These are phyloP conservation scores for Xanthoconium separans DNA, from an alignment of 1,284 basidiomycete genomes.

Conservation along the genomic window DNA sequence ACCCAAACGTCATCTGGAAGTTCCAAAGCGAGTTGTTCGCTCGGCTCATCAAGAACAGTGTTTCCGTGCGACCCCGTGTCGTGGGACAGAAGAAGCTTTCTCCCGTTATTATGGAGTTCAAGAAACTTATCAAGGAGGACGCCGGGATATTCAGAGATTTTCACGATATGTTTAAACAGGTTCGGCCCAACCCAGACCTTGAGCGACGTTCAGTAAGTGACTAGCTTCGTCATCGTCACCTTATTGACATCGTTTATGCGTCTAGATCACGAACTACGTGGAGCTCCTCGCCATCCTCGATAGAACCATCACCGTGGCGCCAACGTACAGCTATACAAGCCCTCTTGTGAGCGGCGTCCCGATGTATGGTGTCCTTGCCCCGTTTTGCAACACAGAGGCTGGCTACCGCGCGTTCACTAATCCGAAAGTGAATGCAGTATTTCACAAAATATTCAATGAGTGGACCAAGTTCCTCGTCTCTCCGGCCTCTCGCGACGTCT, in stretches of 20 bases:
- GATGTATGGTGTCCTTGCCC: slow-evolving; percentile 26
- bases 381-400: slow-evolving; percentile 30
- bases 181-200: slow-evolving; percentile 1
- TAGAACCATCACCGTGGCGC: slow-evolving; percentile 35
- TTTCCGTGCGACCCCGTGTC: background rate
- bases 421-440: slow-evolving; percentile 40
- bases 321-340: slow-evolving; percentile 14
- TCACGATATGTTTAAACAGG: slow-evolving; percentile 30
- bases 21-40: slow-evolving; percentile 9
- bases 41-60: slow-evolving; percentile 3
- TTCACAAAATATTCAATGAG: slow-evolving; percentile 42
- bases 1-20: slow-evolving; percentile 12
- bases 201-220: slow-evolving; percentile 10
- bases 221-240: background rate
- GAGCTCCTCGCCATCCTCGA: slow-evolving; percentile 45
- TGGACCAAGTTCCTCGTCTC: slow-evolving; percentile 50
- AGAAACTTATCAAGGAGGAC: slow-evolving; percentile 40
- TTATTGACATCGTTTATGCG: background rate
- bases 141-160: slow-evolving; percentile 41
- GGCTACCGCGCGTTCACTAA: slow-evolving; percentile 46
- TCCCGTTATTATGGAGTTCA: slow-evolving; percentile 41
- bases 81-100: slow-evolving; percentile 7
- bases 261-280: slow-evolving; percentile 42
- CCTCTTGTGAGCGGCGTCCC: slow-evolving; percentile 20
- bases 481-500: slow-evolving; percentile 39